phyloP scores from a whole-genome alignment of 1,284 basidiomycete species.

The Ganoderma multipileum region DNA sequence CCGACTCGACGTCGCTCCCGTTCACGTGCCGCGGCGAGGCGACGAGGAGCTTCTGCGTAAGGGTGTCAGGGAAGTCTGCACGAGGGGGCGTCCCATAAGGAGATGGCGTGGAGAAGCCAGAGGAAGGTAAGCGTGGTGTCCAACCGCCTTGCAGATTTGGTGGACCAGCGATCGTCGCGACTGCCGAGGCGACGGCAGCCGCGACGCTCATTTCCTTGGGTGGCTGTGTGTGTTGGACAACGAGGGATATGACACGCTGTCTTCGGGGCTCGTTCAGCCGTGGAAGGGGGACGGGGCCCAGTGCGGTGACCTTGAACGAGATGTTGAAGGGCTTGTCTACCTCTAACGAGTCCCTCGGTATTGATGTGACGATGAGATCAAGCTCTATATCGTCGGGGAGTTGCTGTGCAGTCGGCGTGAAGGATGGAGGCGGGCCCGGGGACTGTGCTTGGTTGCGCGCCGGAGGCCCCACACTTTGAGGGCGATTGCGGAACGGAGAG shows the following conservation, averaged over 20 bases:
- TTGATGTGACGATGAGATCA: slow-evolving; percentile 60
- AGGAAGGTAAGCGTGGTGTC: slow-evolving; percentile 52
- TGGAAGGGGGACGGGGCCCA: slow-evolving; percentile 45
- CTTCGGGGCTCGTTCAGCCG: slow-evolving; percentile 39
- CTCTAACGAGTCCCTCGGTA: slow-evolving; percentile 51
- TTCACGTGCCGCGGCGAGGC: slow-evolving; percentile 44
- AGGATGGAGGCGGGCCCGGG: slow-evolving; percentile 43
- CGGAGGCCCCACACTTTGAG: slow-evolving; percentile 44
- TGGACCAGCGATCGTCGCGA: slow-evolving; percentile 24
- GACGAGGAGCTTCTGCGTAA: slow-evolving; percentile 54
- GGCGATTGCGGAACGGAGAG: slow-evolving; percentile 61
- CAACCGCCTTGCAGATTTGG: slow-evolving; percentile 42
- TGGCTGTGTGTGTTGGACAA: slow-evolving; percentile 67
- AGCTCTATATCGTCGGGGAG: slow-evolving; percentile 55
- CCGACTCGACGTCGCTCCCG: slow-evolving; percentile 38
- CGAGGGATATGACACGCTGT: slow-evolving; percentile 55
- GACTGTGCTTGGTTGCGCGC: slow-evolving; percentile 54
- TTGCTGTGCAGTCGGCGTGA: slow-evolving; percentile 23
- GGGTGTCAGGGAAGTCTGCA: slow-evolving; percentile 53
- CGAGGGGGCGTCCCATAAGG: slow-evolving; percentile 47
- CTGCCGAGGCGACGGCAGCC: slow-evolving; percentile 27
- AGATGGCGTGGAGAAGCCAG: slow-evolving; percentile 56
- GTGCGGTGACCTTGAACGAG: slow-evolving; percentile 56
- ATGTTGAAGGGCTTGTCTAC: slow-evolving; percentile 67
- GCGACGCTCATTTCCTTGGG: slow-evolving; percentile 37